Conservation (phyloP, 2,329 filamentous ascomycete species). For the Trichoderma citrinoviride region DNA sequence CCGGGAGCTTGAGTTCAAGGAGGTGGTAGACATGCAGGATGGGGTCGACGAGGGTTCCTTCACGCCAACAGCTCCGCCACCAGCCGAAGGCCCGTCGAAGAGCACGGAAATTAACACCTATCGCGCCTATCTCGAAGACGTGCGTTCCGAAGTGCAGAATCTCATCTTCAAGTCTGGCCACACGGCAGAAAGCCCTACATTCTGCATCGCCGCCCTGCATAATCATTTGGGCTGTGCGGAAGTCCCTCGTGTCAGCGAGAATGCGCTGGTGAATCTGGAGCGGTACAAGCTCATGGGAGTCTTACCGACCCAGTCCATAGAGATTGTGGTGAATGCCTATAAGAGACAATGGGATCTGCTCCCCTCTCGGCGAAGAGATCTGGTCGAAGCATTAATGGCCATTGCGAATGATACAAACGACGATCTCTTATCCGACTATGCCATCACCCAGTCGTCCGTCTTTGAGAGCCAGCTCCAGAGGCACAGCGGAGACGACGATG, state of each 20-base stretch:
- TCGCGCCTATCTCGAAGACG: constrained; percentile 50
- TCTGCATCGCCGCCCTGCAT: constrained; percentile 35
- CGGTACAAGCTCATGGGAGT: constrained; percentile 40
- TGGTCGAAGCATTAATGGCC: constrained; percentile 36
- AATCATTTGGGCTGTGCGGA: constrained; percentile 34
- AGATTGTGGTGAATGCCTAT: constrained; percentile 41
- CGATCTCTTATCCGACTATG: constrained; percentile 38
- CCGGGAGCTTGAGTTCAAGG: constrained; percentile 48
- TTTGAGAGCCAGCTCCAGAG: constrained; percentile 38
- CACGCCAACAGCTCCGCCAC: constrained; percentile 37
- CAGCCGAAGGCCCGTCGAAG: constrained; percentile 33
- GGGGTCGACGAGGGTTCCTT: constrained; percentile 42
- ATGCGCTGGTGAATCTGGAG: constrained; percentile 33
- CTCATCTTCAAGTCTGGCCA: constrained; percentile 39
- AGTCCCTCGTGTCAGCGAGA: constrained; percentile 29
- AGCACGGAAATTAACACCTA: constrained; percentile 41
- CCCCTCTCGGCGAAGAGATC: constrained; percentile 31
- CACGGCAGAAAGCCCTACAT: constrained; percentile 31
- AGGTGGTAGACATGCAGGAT: constrained; percentile 39
- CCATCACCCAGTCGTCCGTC: constrained; percentile 39
- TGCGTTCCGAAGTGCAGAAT: constrained; percentile 48
- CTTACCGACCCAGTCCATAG: constrained; percentile 36
- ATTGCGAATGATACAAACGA: constrained; percentile 39
- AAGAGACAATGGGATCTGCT: constrained; percentile 41
- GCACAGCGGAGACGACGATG: constrained; percentile 32